Base-by-base conservation (phyloP, 2,329 filamentous ascomycete species). In the Xylariaceae sp. region DNA sequence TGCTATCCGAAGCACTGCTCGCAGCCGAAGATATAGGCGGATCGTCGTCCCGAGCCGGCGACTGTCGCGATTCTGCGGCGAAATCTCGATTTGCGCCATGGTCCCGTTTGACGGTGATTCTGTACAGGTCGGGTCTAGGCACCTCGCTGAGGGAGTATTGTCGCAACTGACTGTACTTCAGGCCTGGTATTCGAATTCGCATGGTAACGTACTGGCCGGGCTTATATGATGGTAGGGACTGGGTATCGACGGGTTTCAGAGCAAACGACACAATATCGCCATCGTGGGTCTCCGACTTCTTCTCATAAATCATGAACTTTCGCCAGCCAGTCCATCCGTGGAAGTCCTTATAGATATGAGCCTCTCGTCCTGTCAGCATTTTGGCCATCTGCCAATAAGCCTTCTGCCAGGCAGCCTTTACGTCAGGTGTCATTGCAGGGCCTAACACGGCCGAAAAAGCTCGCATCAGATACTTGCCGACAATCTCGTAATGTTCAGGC, bases 141-240 rank as follows among this genome's bases (percentile, higher is more conserved):
- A 76, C 71, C 49, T 87, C 83, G 54, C 78, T 84, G 46, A 89
- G 71, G 19, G 82, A 86, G 64, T 88, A 89, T 62, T 89, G 85
- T 24, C 85, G 71, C 15, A 79, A 73, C 62, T 89, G 85, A 49
- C 71, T 64, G 57, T 79, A 76, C 18, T 76, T 74, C 47, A 76
- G 67, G 0, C 69, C 66, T 1, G 78, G 74, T 0, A 85, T 72
- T 37, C 73, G 67, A 7, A 82, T 61, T 37, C 74, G 74, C 35
- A 88, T 64, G 0, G 81, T 84, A 45, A 87, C 73, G 57, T 88
- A 89, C 63, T 89, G 85, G 28, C 86, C 86, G 0, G 85, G 83
- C 43, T 75, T 69, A 68, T 78, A 89, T 0, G 56, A 34, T 0
- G 84, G 83, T 31, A 89, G 67, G n/a, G 68, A 66, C 48, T 73